These are phyloP conservation scores for Coemansia sp. DNA, from an alignment of 192 early-diverging fungal genomes.

Conservation along the genomic window DNA sequence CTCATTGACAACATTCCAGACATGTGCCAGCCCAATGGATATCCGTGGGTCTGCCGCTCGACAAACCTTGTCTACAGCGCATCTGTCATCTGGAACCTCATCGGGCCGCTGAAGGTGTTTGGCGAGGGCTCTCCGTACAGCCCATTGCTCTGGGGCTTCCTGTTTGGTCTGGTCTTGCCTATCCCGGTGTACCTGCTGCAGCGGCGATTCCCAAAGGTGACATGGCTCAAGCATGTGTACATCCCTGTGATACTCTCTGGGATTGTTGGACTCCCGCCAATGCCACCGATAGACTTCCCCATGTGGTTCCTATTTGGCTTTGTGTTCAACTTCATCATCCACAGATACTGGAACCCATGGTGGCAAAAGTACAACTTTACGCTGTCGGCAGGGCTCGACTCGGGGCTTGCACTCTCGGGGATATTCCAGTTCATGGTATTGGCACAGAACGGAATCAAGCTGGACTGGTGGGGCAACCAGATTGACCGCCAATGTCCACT, in stretches of 20 bases:
- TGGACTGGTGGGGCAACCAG: conserved; percentile 58
- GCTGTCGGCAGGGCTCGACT: conserved; percentile 61
- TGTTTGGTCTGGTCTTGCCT: conserved; percentile 71
- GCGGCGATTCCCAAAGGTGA: conserved; percentile 60
- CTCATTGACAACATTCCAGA: conserved; percentile 61
- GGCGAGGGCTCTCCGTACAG: conserved; percentile 63
- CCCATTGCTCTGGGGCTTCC: conserved; percentile 56
- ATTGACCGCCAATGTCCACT: conserved; percentile 47
- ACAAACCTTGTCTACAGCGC: conserved; percentile 66
- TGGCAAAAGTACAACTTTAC: conserved; percentile 63
- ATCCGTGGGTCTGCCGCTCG: conserved; percentile 69
- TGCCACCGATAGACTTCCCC: conserved; percentile 55
- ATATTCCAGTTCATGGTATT: conserved; percentile 54
- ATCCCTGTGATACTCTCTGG: conserved; percentile 70
- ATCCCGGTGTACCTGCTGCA: conserved; percentile 69
- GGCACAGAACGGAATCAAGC: conserved; percentile 43
- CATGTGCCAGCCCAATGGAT: conserved; percentile 60
- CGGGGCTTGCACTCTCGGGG: conserved; percentile 55
- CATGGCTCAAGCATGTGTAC: conserved; percentile 70
- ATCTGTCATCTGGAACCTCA: conserved; percentile 78
- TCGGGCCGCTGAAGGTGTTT: conserved; percentile 72
- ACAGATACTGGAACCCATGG: conserved; percentile 65
- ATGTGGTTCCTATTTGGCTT: conserved; percentile 63
- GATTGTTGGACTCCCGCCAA: conserved; percentile 64
- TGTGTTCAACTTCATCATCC: conserved; percentile 70